Evolutionary conservation across 495 filamentous ascomycete genomes (phyloP).

Genomic region (Durotheca rogersii): DNA sequence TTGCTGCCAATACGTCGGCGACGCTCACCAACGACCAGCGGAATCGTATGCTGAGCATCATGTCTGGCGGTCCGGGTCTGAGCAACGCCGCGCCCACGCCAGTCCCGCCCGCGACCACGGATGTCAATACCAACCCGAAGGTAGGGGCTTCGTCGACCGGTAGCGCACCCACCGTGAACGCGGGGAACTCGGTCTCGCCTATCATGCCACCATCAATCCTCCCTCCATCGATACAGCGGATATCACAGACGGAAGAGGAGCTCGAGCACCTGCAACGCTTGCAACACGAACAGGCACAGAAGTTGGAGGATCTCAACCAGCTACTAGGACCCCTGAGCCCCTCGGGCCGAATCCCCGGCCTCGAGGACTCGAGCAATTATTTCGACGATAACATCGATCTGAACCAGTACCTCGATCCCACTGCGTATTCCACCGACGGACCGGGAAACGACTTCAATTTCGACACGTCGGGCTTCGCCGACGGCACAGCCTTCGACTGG

Average conservation of each 20-base stretch:
- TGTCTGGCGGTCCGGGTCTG: constrained; percentile 52
- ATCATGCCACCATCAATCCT: constrained; percentile 61
- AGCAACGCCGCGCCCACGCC: constrained; percentile 28
- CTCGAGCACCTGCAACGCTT: constrained; percentile 73
- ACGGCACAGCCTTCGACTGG: constrained; percentile 28
- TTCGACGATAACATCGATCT: constrained; percentile 58
- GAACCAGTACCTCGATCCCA: constrained; percentile 67
- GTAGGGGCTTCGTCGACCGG: constrained; percentile 29
- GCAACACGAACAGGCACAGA: constrained; percentile 68
- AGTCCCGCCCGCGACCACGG: constrained; percentile 19
- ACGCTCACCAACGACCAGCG: constrained; percentile 77
- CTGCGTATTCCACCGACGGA: constrained; percentile 53
- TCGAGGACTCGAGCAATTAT: constrained; percentile 54
- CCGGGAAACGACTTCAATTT: constrained; percentile 45
- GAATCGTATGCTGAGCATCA: constrained; percentile 74
- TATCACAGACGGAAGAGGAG: constrained; percentile 66
- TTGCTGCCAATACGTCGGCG: constrained; percentile 67
- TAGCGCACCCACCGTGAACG: constrained; percentile 36
- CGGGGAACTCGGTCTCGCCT: constrained; percentile 45
- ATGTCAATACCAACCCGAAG: constrained; percentile 5
- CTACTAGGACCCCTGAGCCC: constrained; percentile 76
- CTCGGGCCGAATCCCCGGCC: constrained; percentile 74
- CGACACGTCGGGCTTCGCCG: constrained; percentile 25
- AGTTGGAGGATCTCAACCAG: constrained; percentile 68
- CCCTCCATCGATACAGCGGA: constrained; percentile 55